Evolutionary conservation across 768 basidiomycete genomes (phyloP).

Genomic region (Mrakia blollopis): DNA sequence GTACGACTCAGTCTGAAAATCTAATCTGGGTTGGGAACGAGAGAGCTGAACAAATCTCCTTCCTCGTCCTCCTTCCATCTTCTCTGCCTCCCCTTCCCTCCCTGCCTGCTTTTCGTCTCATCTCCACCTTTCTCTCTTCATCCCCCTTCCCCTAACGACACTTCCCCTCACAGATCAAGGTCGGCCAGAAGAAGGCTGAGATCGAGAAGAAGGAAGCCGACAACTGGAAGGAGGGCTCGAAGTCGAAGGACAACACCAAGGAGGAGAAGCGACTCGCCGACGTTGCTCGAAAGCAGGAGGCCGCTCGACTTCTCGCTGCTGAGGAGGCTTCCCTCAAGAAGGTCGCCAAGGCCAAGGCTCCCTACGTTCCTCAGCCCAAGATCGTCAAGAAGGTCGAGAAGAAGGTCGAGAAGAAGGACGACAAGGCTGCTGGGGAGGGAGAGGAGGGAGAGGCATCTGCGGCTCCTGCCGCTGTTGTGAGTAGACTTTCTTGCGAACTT

Average conservation of each 20-base stretch:
- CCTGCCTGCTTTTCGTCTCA: not conserved
- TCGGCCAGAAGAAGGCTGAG: conserved; percentile 7
- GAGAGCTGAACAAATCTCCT: not conserved
- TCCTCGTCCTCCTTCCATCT: not conserved
- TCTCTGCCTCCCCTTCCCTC: not conserved
- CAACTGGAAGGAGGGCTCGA: conserved; percentile 30
- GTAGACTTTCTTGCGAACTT: not conserved
- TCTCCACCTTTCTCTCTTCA: not conserved
- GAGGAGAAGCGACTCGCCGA: conserved; percentile 33
- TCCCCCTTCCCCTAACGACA: not conserved
- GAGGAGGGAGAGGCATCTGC: not conserved
- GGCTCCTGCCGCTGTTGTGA: not conserved
- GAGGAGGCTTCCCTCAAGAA: conserved; percentile 23
- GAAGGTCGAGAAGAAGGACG: conserved; percentile 42
- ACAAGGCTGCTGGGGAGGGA: conserved; percentile 35
- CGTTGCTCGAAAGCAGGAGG: conserved; percentile 29
- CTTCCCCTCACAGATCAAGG: not conserved
- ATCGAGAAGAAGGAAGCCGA: conserved; percentile 30
- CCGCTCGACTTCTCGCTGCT: conserved; percentile 28
- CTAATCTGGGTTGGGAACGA: not conserved
- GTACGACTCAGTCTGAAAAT: not conserved
- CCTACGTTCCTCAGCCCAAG: conserved; percentile 2
- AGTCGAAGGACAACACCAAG: conserved; percentile 32
- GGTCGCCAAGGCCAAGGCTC: not conserved
- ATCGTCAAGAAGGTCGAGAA: conserved; percentile 8